Conservation (phyloP, 73 alveolate genomes). For the Tetrahymena malaccensis region DNA sequence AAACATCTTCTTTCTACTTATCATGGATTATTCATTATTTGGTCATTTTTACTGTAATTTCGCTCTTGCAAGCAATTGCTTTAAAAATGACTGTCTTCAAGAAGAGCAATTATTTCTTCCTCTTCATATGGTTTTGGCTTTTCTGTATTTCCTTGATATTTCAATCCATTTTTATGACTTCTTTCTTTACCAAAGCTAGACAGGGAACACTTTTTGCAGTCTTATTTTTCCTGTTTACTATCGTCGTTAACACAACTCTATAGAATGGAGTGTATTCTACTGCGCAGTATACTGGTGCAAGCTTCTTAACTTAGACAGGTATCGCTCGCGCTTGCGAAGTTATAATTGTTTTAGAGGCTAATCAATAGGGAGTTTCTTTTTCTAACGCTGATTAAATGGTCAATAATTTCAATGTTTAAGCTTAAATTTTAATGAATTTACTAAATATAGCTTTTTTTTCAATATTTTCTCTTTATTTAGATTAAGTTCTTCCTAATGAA, state of each 20-base stretch:
- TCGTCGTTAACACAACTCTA: background rate
- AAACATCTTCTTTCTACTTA: constrained; percentile 83
- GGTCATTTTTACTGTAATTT: constrained; percentile 64
- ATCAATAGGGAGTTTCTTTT: background rate
- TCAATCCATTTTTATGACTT: constrained; percentile 62
- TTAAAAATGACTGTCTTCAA: constrained; percentile 36
- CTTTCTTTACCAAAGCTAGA: constrained; percentile 71
- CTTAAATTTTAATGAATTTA: background rate
- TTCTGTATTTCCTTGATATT: constrained; percentile 60
- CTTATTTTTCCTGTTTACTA: background rate
- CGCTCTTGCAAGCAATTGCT: constrained; percentile 56
- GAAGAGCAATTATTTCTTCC: constrained; percentile 50
- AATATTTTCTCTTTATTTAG: constrained; percentile 53
- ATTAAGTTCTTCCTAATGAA: constrained; percentile 61
- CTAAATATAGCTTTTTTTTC: constrained; percentile 2
- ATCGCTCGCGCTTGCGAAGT: background rate
- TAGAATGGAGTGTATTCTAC: background rate
- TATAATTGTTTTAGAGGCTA: background rate
- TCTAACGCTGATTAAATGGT: background rate
- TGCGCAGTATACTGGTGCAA: background rate
- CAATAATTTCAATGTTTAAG: background rate
- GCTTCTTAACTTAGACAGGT: background rate
- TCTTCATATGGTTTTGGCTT: constrained; percentile 63
- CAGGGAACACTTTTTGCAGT: constrained; percentile 69
- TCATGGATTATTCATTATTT: constrained; percentile 83